phyloP scores from a whole-genome alignment of 2,329 filamentous ascomycete genomes.

The Apiospora koreana region DNA sequence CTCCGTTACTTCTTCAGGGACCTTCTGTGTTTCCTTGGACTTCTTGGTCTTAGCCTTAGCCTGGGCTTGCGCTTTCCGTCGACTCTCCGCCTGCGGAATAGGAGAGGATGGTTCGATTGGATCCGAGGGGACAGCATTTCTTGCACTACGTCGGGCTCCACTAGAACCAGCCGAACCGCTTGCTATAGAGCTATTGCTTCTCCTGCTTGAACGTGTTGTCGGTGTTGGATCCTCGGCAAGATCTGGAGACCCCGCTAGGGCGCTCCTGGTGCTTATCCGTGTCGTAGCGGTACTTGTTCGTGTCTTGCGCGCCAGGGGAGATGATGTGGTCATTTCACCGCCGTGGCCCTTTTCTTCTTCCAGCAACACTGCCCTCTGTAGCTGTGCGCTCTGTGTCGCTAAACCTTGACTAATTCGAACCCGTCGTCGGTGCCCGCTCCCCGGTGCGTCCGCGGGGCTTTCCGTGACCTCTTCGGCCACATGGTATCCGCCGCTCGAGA shows the following conservation, averaged over 20 bases:
- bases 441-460: constrained; percentile 56
- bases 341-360: constrained; percentile 30
- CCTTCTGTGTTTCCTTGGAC: constrained; percentile 17
- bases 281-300: constrained; percentile 35
- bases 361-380: constrained; percentile 43
- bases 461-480: constrained; percentile 49
- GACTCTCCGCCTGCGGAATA: constrained; percentile 18
- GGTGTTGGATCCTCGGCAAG: constrained; percentile 25
- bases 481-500: constrained; percentile 18
- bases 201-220: constrained; percentile 19
- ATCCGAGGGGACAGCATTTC: constrained; percentile 17
- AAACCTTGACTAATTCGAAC: constrained; percentile 36
- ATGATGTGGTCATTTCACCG: constrained; percentile 37
- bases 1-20: constrained; percentile 24
- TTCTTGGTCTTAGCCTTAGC: constrained; percentile 10
- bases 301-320: constrained; percentile 45
- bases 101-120: constrained; percentile 28
- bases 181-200: constrained; percentile 21
- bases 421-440: constrained; percentile 52
- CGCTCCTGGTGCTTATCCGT: constrained; percentile 23
- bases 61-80: constrained; percentile 15
- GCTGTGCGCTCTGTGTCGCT: constrained; percentile 41
- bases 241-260: constrained; percentile 18
- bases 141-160: constrained; percentile 23
- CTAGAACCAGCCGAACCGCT: constrained; percentile 26